Evolutionary conservation across 139 green algal genomes (phyloP).

Genomic region (Diplosphaera chodatii): DNA sequence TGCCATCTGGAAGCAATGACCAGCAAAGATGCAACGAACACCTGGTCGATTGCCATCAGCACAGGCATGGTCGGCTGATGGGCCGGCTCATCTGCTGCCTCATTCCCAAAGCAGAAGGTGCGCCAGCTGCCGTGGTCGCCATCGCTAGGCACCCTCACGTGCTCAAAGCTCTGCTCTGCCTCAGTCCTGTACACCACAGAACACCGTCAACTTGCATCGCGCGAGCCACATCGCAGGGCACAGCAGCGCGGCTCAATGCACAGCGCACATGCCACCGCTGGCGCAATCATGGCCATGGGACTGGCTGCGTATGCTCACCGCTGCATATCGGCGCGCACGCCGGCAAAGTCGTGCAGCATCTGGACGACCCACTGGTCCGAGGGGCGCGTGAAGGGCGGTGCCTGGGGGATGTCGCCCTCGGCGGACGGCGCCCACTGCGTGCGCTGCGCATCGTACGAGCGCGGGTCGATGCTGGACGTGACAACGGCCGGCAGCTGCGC

Average conservation of each 20-base stretch:
- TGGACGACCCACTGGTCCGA: constrained; percentile 12
- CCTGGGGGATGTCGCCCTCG: not conserved
- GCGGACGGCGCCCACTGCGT: constrained; percentile 7
- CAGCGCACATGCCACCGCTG: too few species aligned
- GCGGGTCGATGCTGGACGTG: constrained; percentile 4
- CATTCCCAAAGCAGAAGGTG: not conserved
- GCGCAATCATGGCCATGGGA: too few species aligned
- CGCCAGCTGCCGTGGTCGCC: not conserved
- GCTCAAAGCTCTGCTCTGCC: not conserved
- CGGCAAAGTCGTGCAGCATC: constrained; percentile 30
- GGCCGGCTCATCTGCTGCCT: not conserved
- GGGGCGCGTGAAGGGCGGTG: not conserved
- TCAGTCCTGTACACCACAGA: not conserved
- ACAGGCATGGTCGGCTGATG: not conserved
- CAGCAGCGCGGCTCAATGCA: too few species aligned
- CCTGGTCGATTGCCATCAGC: constrained; percentile 21
- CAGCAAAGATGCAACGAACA: too few species aligned
- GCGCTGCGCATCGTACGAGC: constrained; percentile 2
- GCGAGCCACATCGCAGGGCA: too few species aligned
- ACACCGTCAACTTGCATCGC: not conserved
- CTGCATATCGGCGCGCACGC: constrained; percentile 19
- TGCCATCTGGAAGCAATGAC: too few species aligned
- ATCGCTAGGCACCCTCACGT: not conserved
- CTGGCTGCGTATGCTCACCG: not conserved
- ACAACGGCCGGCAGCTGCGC: constrained; percentile 29